A percentile compares a stretch with the other conserved stretches of the same genome.
These are phyloP conservation scores for Neurospora sp. DNA, from an alignment of 495 filamentous ascomycete species.

Conservation along the genomic window DNA sequence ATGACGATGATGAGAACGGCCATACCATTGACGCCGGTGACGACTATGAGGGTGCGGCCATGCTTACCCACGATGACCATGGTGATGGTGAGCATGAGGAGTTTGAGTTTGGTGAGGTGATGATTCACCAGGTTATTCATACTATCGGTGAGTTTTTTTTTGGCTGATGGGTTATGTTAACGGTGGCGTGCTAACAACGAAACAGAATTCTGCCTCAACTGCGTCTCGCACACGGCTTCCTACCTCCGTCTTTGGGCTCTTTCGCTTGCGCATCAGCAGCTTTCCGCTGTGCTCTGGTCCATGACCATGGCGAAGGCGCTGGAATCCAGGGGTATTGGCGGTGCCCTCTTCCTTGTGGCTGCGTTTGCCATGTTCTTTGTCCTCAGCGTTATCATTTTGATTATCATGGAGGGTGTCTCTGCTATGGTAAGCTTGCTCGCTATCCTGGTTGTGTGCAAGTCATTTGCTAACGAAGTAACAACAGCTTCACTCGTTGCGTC, in stretches of 20 bases:
- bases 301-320: slow-evolving; percentile 87
- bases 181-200: neutral
- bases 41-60: slow-evolving; percentile 68
- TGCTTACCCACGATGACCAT: slow-evolving; percentile 75
- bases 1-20: slow-evolving; percentile 63
- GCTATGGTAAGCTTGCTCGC: slow-evolving; percentile 33
- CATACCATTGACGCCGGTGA: slow-evolving; percentile 55
- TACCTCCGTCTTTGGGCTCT: slow-evolving; percentile 98
- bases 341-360: slow-evolving; percentile 68
- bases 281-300: slow-evolving; percentile 88
- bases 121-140: slow-evolving; percentile 99
- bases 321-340: slow-evolving; percentile 49
- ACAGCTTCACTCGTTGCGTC: slow-evolving; percentile 75
- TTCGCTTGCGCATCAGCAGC: slow-evolving; percentile 94
- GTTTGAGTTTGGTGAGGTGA: slow-evolving; percentile 90
- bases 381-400: slow-evolving; percentile 67
- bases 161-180: neutral
- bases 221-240: slow-evolving; percentile 96
- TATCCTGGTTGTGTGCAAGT: neutral
- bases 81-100: slow-evolving; percentile 77
- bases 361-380: slow-evolving; percentile 83
- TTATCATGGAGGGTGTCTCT: slow-evolving; percentile 43
- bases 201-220: slow-evolving; percentile 95
- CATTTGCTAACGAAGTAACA: neutral
- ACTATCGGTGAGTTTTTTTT: slow-evolving; percentile 64